A percentile compares a stretch with the other conserved stretches of the same genome.
These are phyloP conservation scores for Patellifolia procumbens DNA, from an alignment of 179 eudicot genomes.

Conservation along the genomic window DNA sequence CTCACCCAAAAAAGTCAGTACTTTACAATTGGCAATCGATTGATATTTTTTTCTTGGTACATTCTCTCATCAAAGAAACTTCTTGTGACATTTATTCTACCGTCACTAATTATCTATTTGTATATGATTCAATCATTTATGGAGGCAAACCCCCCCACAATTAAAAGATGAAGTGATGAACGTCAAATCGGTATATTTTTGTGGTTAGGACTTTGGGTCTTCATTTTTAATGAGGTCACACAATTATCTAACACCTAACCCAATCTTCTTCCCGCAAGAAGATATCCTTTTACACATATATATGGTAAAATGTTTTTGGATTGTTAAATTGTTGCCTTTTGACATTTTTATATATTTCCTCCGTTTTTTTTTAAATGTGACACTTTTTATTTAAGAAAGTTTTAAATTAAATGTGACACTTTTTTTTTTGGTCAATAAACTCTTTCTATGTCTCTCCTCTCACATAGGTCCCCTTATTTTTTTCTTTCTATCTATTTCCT, in stretches of 20 bases:
- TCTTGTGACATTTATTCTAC: neutral
- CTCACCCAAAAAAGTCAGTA: neutral
- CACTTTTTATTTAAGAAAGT: no score
- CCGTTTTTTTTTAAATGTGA: no score
- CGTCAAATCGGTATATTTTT: conserved; percentile 2
- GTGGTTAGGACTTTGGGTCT: no score
- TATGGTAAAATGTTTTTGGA: no score
- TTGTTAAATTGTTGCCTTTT: no score
- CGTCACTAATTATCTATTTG: neutral
- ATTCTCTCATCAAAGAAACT: neutral
- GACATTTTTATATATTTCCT: no score
- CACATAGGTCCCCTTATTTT: no score
- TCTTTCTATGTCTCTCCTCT: no score
- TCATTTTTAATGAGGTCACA: neutral
- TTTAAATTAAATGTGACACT: no score
- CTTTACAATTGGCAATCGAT: neutral
- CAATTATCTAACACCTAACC: conserved; percentile 10
- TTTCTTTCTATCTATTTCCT: no score
- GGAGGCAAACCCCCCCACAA: conserved; percentile 4
- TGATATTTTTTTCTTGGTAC: neutral
- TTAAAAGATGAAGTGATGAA: conserved; percentile 6
- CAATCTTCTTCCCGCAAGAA: neutral
- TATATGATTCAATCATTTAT: neutral
- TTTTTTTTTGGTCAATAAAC: no score
- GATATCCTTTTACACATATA: neutral